Evolutionary conservation across 2,329 filamentous ascomycete genomes (phyloP), one percentile per base, ranked within the genome.

Genomic region (Dactylellina sp.): DNA sequence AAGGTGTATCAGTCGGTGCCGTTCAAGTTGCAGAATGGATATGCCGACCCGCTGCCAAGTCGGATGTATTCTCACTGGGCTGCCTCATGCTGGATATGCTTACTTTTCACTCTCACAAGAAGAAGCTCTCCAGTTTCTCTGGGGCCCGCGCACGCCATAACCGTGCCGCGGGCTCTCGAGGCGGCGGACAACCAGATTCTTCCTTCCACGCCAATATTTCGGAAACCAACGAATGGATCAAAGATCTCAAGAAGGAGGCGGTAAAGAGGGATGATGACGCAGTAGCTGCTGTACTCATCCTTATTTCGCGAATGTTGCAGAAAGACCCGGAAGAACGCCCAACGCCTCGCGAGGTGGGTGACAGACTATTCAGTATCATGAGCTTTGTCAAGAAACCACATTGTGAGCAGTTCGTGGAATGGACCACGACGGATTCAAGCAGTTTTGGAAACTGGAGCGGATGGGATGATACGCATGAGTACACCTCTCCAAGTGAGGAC

Each of bases 1-100:
- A 66, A 22, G 70, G 70, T n/a, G 61, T 66, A 7, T 74, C 70
- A 1, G 57, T 53, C 7, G 70, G 64, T n/a, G 64, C 64, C n/a
- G 71, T 75, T 6, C 62, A 70, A 32, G 71, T 75, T n/a, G 71
- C 63, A 4, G 71, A 75, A 40, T 75, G 71, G 71, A 47, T 75
- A n/a, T 75, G 63, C 18, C 56, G 71, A 3, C 71, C 71, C 7
- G 71, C 71, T 14, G 71, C 71, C 14, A 79, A 80, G 72, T 87
- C 88, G 47, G 91, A 93, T 79, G 83, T 93, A 18, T 93, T 90
- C 81, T 91, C 89, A 1, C 83, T 92, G 0, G 90, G 87, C 7
- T 91, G 89, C 79, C 84, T 92, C 57, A 90, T 90, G 72, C 83
- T 92, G 14, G 90, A 93, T 76, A 85, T 93, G 28, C 79, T 92